Base-by-base conservation (phyloP, 2,329 filamentous ascomycete species). In the Colletotrichum sp. region DNA sequence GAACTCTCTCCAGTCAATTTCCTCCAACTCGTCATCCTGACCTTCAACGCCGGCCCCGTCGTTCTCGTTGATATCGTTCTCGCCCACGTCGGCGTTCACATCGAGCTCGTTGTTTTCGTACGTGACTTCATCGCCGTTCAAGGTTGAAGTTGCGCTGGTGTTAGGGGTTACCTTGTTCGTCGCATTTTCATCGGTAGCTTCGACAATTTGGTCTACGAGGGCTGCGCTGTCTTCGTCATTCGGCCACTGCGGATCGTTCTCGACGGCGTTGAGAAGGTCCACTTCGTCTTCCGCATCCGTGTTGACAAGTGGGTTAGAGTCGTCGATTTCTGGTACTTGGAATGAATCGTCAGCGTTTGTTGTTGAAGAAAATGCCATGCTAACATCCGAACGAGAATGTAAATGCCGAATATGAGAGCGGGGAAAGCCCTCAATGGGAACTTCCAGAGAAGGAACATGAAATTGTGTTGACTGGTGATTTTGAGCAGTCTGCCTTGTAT, bases 111-210 rank as follows among this genome's bases (percentile, higher is more conserved):
- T 78, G 32, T 78, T 75, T 52, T 80, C 70, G 52, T 79, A 78
- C 28, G 76, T 78, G 28, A 78, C 80, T 36, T 84, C 83, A 44
- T 83, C 82, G 60, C 81, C 84, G 65, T 81, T 79, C 39, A 85
- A 77, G 7, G 83, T 84, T 32, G 82, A 80, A 18, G 83, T 84
- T 24, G 82, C 83, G 71, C 81, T 83, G 30, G 81, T 80, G 26
- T 72, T 76, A 60, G 76, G 71, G 34, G 71, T 77, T 73, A 71
- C 76, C 74, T 78, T 77, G 59, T 66, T 69, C 34, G 65, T 66
- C 16, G 55, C 52, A 26, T 26, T 55, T 13, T 69, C 57, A 39
- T 77, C 67, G 36, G 62, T 32, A 32, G 39, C 66, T 34, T 63
- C 34, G 34, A 21, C 39, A 21, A 57, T 66, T 28, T 75, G 55